phyloP scores from a whole-genome alignment of 2,329 filamentous ascomycete genomes.

The Neurospora sp. region DNA sequence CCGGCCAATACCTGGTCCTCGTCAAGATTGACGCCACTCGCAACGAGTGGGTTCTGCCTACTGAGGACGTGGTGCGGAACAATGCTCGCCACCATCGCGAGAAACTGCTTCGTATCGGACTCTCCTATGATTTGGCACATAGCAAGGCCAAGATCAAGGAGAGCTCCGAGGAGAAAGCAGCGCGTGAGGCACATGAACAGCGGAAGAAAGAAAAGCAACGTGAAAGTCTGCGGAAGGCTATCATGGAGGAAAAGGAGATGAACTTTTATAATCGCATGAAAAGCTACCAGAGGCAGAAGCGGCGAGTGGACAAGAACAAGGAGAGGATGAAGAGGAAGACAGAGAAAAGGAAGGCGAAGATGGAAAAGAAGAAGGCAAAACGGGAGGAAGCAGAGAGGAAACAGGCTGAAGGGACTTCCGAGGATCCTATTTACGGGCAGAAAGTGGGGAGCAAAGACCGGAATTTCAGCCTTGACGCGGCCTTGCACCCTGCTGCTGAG shows the following conservation, averaged over 20 bases:
- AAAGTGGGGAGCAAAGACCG: conserved; percentile 5
- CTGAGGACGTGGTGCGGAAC: conserved; percentile 47
- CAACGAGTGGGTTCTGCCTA: conserved; percentile 29
- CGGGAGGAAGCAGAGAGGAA: conserved; percentile 8
- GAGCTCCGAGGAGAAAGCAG: conserved; percentile 38
- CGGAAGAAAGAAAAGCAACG: conserved; percentile 37
- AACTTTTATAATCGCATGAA: conserved; percentile 25
- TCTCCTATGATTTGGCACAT: conserved; percentile 50
- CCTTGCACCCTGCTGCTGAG: background rate
- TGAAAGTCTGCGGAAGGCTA: conserved; percentile 36
- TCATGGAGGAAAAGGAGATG: conserved; percentile 27
- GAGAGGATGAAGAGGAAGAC: conserved; percentile 26
- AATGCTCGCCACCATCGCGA: conserved; percentile 43
- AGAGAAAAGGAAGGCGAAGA: conserved; percentile 20
- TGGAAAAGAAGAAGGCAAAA: conserved; percentile 23
- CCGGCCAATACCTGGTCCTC: conserved; percentile 47
- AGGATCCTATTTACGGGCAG: conserved; percentile 2
- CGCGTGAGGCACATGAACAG: conserved; percentile 38
- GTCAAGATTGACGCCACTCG: conserved; percentile 44
- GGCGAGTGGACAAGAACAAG: conserved; percentile 21
- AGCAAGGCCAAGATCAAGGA: conserved; percentile 44
- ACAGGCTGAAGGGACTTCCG: conserved; percentile 4
- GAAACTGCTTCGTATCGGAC: conserved; percentile 47
- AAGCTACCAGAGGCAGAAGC: conserved; percentile 30
- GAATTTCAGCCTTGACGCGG: background rate